phyloP scores from a whole-genome alignment of 2,329 filamentous ascomycete species.

The Xylaria sp. region DNA sequence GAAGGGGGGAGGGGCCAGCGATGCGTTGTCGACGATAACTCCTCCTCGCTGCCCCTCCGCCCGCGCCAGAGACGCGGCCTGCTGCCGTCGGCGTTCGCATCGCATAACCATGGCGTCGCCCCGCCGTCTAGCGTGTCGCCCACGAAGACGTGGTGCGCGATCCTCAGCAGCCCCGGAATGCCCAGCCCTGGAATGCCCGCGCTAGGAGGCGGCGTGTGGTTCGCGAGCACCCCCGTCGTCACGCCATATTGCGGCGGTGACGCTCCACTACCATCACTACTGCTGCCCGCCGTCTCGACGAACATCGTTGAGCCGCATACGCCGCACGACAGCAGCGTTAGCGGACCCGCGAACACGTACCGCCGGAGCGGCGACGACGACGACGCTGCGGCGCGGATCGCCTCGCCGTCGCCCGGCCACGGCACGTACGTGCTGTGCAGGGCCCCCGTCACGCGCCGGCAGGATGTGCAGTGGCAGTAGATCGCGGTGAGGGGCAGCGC shows the following conservation, averaged over 20 bases:
- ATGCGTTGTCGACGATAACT: conserved; percentile 49
- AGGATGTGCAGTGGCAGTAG: conserved; percentile 62
- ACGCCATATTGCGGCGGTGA: conserved; percentile 46
- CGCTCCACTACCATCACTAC: neutral
- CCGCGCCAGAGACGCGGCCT: conserved; percentile 45
- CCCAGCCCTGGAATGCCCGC: neutral
- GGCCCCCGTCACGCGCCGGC: conserved; percentile 57
- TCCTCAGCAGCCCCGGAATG: conserved; percentile 16
- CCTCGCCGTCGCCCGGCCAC: conserved; percentile 52
- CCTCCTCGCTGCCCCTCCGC: conserved; percentile 38
- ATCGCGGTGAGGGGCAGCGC: conserved; percentile 55
- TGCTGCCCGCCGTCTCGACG: conserved; percentile 41
- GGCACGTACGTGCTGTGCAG: conserved; percentile 51
- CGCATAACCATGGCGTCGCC: conserved; percentile 57
- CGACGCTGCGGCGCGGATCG: conserved; percentile 40
- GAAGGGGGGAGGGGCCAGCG: neutral
- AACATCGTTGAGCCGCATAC: conserved; percentile 59
- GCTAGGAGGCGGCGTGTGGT: too few species aligned
- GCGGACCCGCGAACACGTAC: conserved; percentile 52
- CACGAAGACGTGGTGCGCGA: conserved; percentile 56
- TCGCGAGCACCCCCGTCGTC: conserved; percentile 53
- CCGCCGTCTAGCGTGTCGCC: conserved; percentile 65
- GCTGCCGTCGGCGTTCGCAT: conserved; percentile 48
- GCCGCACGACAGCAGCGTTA: conserved; percentile 55
- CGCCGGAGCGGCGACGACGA: conserved; percentile 45